Conservation (phyloP, 805 yeast genomes). For the Yamadazyma laniorum region DNA sequence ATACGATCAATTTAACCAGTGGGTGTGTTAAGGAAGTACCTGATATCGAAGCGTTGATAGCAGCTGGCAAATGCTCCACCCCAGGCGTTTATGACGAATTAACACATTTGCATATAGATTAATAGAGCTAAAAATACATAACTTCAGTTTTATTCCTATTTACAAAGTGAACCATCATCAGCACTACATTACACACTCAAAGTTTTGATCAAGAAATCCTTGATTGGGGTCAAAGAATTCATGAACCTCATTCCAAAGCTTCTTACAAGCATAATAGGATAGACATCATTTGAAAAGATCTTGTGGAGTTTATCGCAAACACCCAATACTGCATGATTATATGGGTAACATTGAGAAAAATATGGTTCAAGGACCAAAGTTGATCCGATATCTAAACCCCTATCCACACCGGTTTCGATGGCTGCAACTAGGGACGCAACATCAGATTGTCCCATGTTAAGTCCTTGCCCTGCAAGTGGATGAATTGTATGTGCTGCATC, state of each 20-base stretch:
- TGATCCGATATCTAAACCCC: constrained; percentile 90
- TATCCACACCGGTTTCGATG: constrained; percentile 61
- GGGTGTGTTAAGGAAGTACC: constrained; percentile 84
- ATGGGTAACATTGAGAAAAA: constrained; percentile 77
- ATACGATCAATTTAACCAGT: constrained; percentile 57
- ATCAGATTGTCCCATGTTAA: constrained; percentile 96
- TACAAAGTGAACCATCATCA: not conserved
- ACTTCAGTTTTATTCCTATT: not conserved
- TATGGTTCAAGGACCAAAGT: constrained; percentile 80
- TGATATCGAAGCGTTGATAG: constrained; percentile 73
- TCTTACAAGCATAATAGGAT: constrained; percentile 73
- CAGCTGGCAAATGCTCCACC: constrained; percentile 54
- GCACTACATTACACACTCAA: constrained; percentile 25
- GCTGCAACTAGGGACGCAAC: constrained; percentile 69
- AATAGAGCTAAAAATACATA: not conserved
- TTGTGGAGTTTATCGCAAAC: constrained; percentile 91
- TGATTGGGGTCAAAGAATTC: constrained; percentile 61
- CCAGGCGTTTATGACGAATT: constrained; percentile 38
- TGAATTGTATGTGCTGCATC: constrained; percentile 98
- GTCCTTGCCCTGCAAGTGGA: constrained; percentile 96
- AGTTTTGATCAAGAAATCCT: constrained; percentile 61
- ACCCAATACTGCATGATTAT: constrained; percentile 78
- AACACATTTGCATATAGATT: constrained; percentile 25
- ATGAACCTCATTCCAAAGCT: constrained; percentile 72
- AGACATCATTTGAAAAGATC: constrained; percentile 68